Evolutionary conservation across 371 early-diverging fungal genomes (phyloP).

Genomic region (Syncephalis fuscata): DNA sequence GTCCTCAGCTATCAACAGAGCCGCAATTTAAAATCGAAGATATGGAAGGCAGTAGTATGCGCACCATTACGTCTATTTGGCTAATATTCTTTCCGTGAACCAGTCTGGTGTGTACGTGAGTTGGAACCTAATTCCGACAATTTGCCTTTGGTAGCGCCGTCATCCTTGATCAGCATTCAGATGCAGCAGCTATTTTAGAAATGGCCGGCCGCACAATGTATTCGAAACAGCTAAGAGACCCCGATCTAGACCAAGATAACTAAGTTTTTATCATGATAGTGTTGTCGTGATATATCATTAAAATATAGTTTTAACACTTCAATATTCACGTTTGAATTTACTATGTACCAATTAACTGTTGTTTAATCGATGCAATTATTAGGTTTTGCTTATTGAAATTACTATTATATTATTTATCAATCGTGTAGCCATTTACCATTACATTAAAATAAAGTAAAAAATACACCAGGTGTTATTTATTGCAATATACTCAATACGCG

Average conservation of each 20-base stretch:
- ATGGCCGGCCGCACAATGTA: slow-evolving; percentile 74
- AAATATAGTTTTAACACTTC: no score
- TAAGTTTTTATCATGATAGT: slow-evolving; percentile 1
- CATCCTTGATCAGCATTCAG: slow-evolving; percentile 39
- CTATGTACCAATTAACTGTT: no score
- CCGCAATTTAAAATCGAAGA: slow-evolving; percentile 51
- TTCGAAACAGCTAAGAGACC: slow-evolving; percentile 43
- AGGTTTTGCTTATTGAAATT: no score
- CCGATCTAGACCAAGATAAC: slow-evolving; percentile 13
- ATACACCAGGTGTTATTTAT: no score
- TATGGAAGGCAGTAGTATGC: slow-evolving; percentile 35
- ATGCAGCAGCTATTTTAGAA: slow-evolving; percentile 67
- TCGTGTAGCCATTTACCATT: no score
- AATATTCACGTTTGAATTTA: no score
- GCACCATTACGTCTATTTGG: neutral
- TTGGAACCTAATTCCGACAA: slow-evolving; percentile 34
- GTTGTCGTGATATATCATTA: no score
- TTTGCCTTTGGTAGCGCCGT: slow-evolving; percentile 20
- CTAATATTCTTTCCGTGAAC: neutral
- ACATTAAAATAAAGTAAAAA: no score
- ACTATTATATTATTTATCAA: no score
- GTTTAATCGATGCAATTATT: no score
- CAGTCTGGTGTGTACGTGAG: slow-evolving; percentile 55
- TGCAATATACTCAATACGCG: no score
- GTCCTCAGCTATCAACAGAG: slow-evolving; percentile 30